Evolutionary conservation across 2,329 filamentous ascomycete species (phyloP).

Genomic region (Phialemoniopsis sp.): DNA sequence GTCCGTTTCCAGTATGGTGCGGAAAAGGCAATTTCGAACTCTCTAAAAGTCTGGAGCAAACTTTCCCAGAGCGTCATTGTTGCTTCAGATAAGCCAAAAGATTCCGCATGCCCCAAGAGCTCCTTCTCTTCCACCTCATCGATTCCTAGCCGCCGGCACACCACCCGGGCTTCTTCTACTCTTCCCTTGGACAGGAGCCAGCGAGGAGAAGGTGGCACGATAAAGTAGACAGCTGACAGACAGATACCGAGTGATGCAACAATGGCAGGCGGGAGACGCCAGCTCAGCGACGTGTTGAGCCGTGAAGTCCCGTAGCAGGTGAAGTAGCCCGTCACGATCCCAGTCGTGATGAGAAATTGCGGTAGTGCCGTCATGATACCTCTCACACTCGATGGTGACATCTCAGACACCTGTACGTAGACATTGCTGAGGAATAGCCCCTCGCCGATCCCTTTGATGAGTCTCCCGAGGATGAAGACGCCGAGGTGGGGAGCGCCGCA

Average conservation of each 20-base stretch:
- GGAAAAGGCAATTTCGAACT: constrained; percentile 27
- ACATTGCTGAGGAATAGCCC: constrained; percentile 52
- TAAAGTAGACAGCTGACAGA: constrained; percentile 18
- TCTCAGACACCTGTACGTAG: constrained; percentile 53
- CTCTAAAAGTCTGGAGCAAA: constrained; percentile 18
- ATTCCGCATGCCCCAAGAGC: constrained; percentile 12
- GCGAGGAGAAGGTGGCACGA: constrained; percentile 48
- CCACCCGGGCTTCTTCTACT: constrained; percentile 33
- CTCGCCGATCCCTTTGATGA: constrained; percentile 52
- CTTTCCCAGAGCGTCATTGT: constrained; percentile 15
- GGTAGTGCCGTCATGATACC: constrained; percentile 48
- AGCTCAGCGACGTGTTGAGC: constrained; percentile 43
- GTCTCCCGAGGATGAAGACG: constrained; percentile 51
- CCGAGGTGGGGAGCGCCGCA: constrained; percentile 29
- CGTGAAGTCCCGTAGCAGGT: constrained; percentile 52
- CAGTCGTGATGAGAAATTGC: constrained; percentile 47
- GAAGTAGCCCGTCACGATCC: constrained; percentile 54
- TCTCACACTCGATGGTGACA: constrained; percentile 45
- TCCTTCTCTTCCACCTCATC: constrained; percentile 38
- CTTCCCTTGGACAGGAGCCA: constrained; percentile 46
- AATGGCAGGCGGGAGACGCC: constrained; percentile 48
- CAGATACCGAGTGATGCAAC: constrained; percentile 27
- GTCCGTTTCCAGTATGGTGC: constrained; percentile 37
- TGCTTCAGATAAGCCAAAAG: constrained; percentile 5
- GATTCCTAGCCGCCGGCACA: constrained; percentile 35